Percentiles rank a stretch among this genome's conserved stretches.
These are phyloP conservation scores for Cynara cardunculus DNA, from an alignment of 129 eudicot species.

Conservation along the genomic window DNA sequence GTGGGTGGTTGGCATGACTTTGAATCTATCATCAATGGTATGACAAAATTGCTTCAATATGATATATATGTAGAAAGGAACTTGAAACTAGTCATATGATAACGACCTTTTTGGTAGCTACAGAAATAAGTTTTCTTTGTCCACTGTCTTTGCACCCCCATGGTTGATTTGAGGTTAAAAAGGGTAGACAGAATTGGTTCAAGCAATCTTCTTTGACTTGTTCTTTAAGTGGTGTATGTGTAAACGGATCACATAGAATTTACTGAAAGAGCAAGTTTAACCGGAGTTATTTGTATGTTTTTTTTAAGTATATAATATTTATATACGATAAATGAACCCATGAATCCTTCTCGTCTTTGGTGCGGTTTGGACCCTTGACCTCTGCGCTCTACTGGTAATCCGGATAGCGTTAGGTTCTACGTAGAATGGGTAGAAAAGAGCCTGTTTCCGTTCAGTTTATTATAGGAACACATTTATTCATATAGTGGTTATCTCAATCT, in stretches of 20 bases:
- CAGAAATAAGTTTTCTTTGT: not conserved
- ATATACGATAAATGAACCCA: not conserved
- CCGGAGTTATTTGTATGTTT: not conserved
- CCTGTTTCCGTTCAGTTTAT: too few relatives aligned
- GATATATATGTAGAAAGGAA: conserved; percentile 13
- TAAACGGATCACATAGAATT: not conserved
- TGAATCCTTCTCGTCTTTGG: not conserved
- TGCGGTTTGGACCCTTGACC: not conserved
- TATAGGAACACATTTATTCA: too few relatives aligned
- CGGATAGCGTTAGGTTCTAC: not conserved
- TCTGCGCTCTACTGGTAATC: too few relatives aligned
- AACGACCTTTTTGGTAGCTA: conserved; percentile 16
- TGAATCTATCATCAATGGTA: conserved; percentile 16
- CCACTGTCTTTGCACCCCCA: not conserved
- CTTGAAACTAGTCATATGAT: conserved; percentile 12
- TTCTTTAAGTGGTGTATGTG: not conserved
- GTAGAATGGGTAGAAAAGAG: too few relatives aligned
- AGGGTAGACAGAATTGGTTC: not conserved
- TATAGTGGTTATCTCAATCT: conserved; percentile 1
- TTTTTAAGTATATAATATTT: too few relatives aligned
- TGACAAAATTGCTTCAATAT: conserved; percentile 15
- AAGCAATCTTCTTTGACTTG: not conserved
- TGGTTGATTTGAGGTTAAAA: not conserved
- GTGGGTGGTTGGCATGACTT: conserved; percentile 14
- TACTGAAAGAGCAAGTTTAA: not conserved